Evolutionary conservation across 2,329 filamentous ascomycete genomes (phyloP), one percentile per base, ranked within the genome.

Genomic region (Aspergillus sp.): DNA sequence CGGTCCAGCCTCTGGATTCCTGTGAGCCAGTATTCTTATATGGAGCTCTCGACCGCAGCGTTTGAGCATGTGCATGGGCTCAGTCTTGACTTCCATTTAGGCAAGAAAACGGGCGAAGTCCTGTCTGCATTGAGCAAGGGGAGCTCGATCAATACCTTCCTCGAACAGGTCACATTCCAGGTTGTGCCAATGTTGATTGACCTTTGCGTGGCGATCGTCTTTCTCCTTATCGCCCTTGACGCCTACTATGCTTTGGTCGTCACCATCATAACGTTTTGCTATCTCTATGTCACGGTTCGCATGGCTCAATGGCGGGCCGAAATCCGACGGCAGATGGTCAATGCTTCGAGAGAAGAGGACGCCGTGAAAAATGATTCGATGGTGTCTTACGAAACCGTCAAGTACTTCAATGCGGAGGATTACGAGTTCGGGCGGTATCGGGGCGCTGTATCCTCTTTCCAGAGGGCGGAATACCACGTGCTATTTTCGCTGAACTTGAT

Each of bases 291-390:
- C 67, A 99, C 94, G 5, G 91, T 99, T 63, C 89, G 92, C 59
- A 91, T 99, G 88, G 93, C 94, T 14, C 88, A 93, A 56, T 96
- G 91, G 77, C 84, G 94, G 63, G 90, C 92, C 5, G 90, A 96
- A 64, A 90, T 96, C 64, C 86, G 94, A 63, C 84, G 94, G 55
- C 85, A 93, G 66, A 97, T 97, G 88, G 93, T 93, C 47, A 97
- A 97, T 68, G 90, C 91, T 13, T 91, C 94, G 61, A 84, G 94
- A 58, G 91, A 97, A 73, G 91, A 97, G 73, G 93, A 97, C 72
- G 94, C 94, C 5, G 91, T 97, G 62, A 97, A 97, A 75, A 97
- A 97, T 68, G 94, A 99, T 71, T 97, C 94, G 0, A 94, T 99
- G 78, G 91, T 94, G 57, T 96, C 91, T n/a, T 99, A 97, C 71